Evolutionary conservation across 495 filamentous ascomycete species (phyloP).

Genomic region (Hypoxylon lenormandii): DNA sequence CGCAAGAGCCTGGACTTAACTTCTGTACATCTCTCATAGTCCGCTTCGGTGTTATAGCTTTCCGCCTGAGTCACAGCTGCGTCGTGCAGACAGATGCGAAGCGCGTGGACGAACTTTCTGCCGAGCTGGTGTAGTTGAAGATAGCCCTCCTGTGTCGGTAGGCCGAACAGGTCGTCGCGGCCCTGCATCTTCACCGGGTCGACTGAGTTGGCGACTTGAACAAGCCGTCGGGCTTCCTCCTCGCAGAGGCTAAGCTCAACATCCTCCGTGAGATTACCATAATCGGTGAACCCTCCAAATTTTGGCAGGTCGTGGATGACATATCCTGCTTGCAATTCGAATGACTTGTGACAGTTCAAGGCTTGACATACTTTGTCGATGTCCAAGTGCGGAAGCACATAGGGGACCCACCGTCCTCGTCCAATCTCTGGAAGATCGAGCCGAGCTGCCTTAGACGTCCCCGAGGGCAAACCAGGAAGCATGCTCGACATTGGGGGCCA

Average conservation of each 20-base stretch:
- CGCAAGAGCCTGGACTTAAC: conserved; percentile 1
- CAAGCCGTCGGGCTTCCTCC: conserved; percentile 9
- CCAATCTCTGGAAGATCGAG: conserved; percentile 5
- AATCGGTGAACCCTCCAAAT: conserved; percentile 6
- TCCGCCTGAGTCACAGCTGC: conserved; percentile 11
- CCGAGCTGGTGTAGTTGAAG: conserved; percentile 7
- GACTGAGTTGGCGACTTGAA: conserved; percentile 3
- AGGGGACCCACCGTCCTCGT: background rate
- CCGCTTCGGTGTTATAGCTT: background rate
- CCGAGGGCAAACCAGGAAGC: conserved; percentile 5
- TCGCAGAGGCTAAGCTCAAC: conserved; percentile 5
- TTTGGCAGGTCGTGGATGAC: conserved; percentile 3
- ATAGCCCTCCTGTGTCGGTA: conserved; percentile 10
- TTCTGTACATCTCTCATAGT: conserved; percentile 1
- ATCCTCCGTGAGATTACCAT: conserved; percentile 9
- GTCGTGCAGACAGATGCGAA: conserved; percentile 4
- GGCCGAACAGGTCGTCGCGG: conserved; percentile 1
- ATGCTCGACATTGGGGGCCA: conserved; percentile 7
- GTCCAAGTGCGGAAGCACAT: background rate
- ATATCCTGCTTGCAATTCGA: conserved; percentile 7
- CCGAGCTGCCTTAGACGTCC: conserved; percentile 6
- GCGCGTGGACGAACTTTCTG: conserved; percentile 1
- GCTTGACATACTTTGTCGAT: conserved; percentile 1
- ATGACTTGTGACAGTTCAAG: conserved; percentile 9
- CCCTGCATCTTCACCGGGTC: conserved; percentile 11